A percentile compares a stretch with the other conserved stretches of the same genome.
These are phyloP conservation scores for Entophlyctis luteolus DNA, from an alignment of 192 early-diverging fungal species.

Conservation along the genomic window DNA sequence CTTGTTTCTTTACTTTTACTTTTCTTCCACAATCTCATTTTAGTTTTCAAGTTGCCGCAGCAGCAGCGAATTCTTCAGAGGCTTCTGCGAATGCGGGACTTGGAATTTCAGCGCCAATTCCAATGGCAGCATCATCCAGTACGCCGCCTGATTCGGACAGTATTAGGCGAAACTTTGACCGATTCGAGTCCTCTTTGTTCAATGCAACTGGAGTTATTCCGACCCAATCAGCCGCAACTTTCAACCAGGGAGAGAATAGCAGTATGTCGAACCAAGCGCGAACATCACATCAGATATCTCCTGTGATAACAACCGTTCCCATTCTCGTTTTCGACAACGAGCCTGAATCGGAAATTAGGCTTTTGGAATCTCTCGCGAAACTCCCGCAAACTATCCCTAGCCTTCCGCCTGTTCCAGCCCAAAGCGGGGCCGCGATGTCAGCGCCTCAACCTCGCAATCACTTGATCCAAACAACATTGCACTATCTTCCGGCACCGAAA, in stretches of 20 bases:
- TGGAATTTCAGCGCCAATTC: not conserved
- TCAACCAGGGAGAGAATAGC: no score
- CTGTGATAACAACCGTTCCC: constrained; percentile 2
- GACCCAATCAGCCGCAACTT: no score
- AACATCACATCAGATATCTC: not conserved
- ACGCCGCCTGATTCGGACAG: not conserved
- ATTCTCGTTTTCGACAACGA: not conserved
- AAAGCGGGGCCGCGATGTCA: not conserved
- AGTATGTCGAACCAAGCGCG: not conserved
- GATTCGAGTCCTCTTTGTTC: constrained; percentile 3
- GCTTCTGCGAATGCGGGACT: not conserved
- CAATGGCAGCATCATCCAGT: no score
- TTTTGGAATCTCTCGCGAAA: not conserved
- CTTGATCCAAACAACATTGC: constrained; percentile 10
- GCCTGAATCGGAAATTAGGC: not conserved
- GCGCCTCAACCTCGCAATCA: not conserved
- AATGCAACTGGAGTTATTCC: no score
- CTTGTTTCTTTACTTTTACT: not conserved
- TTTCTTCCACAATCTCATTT: not conserved
- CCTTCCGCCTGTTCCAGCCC: not conserved
- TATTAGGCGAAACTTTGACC: constrained; percentile 1
- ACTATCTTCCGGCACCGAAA: constrained; percentile 1
- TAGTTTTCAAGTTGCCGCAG: not conserved
- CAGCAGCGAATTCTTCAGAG: not conserved
- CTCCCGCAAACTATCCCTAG: not conserved